A percentile compares a stretch with the other conserved stretches of the same genome.
phyloP scores from a whole-genome alignment of 75 land plant species.

The Ceratopteris richardii region DNA sequence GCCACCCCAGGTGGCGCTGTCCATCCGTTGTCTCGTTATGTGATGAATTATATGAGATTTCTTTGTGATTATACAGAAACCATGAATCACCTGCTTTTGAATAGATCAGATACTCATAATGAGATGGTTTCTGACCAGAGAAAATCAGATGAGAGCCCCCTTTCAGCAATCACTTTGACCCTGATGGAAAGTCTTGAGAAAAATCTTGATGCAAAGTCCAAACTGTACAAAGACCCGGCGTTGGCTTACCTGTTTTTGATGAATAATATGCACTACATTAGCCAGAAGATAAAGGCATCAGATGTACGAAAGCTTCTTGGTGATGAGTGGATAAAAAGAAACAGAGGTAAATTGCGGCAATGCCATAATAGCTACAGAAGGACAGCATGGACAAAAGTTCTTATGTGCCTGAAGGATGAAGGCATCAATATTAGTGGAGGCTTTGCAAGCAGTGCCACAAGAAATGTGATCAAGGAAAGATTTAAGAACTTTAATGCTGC shows the following conservation, averaged over 20 bases:
- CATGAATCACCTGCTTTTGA: conserved; percentile 23
- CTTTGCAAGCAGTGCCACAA: conserved; percentile 23
- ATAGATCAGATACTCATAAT: background rate
- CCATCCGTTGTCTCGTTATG: conserved; percentile 72
- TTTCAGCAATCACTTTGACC: background rate
- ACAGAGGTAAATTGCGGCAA: conserved; percentile 46
- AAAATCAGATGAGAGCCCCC: background rate
- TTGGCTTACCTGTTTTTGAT: conserved; percentile 65
- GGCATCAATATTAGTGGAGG: conserved; percentile 46
- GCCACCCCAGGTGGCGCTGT: conserved; percentile 59
- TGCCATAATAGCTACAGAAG: conserved; percentile 59
- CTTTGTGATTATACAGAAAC: conserved; percentile 54
- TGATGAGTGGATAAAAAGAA: conserved; percentile 65
- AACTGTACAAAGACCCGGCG: conserved; percentile 57
- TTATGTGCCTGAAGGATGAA: conserved; percentile 62
- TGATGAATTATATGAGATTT: conserved; percentile 73
- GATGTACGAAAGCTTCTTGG: conserved; percentile 53
- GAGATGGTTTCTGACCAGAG: background rate
- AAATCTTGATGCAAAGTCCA: conserved; percentile 59
- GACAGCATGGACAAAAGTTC: conserved; percentile 57
- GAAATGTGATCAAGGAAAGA: conserved; percentile 62
- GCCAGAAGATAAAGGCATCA: conserved; percentile 54
- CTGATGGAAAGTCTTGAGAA: conserved; percentile 37
- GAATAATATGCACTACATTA: conserved; percentile 76
- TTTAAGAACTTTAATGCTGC: conserved; percentile 76